Evolutionary conservation across 257 asterid species (phyloP).

Genomic region (Solanum sitiens): DNA sequence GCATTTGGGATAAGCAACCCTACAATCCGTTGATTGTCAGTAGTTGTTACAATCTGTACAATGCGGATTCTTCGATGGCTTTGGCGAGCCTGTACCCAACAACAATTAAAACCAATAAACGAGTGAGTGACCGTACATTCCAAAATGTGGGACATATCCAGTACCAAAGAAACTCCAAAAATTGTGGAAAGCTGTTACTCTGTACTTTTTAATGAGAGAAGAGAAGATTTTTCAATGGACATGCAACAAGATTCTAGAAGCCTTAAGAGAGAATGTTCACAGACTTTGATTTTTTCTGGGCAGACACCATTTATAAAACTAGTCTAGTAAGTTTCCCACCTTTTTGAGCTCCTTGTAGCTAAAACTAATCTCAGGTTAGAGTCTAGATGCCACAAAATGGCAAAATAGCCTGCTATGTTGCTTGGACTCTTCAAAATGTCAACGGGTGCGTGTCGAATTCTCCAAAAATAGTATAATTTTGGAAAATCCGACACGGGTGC

Average conservation of each 20-base stretch:
- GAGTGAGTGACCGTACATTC: background rate
- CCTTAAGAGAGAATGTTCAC: background rate
- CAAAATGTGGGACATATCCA: background rate
- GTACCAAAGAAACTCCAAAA: background rate
- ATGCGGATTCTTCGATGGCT: conserved; percentile 81
- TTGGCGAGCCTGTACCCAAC: conserved; percentile 49
- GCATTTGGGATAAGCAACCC: conserved; percentile 92
- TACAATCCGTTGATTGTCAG: conserved; percentile 68
- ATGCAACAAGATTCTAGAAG: background rate
- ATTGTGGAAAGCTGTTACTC: background rate
- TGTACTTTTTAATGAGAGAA: background rate
- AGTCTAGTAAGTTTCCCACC: background rate
- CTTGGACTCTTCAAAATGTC: background rate
- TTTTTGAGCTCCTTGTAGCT: background rate
- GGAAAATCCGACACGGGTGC: background rate
- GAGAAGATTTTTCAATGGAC: background rate
- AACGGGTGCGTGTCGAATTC: no score
- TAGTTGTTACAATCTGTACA: conserved; percentile 80
- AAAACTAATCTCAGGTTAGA: background rate
- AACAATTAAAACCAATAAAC: background rate
- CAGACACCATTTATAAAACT: background rate
- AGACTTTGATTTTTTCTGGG: background rate
- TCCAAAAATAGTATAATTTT: no score
- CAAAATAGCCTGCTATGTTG: background rate
- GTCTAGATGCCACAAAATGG: background rate